Evolutionary conservation across 2,329 filamentous ascomycete species (phyloP).

Genomic region (Colletotrichum sojae): DNA sequence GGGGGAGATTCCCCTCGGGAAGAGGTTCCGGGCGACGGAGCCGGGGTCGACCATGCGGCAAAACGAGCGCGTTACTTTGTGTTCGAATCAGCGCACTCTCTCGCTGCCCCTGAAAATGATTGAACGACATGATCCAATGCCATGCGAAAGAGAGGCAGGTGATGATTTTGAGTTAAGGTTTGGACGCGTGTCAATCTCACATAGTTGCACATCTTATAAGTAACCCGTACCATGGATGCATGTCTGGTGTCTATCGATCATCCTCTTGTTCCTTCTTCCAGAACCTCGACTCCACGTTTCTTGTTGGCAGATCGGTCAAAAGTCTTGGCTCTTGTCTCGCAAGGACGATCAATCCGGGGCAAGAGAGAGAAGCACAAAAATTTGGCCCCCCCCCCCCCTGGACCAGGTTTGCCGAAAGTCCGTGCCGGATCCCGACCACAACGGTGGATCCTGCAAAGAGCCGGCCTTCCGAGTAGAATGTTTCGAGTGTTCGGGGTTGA

Average conservation of each 20-base stretch:
- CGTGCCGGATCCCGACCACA: no score
- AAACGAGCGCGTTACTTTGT: slow-evolving; percentile 24
- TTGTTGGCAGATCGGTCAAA: slow-evolving; percentile 12
- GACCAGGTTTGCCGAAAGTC: no score
- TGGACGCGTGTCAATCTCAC: not conserved
- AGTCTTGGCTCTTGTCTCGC: slow-evolving; percentile 28
- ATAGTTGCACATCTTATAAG: not conserved
- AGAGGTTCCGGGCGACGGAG: not conserved
- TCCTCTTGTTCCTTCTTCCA: not conserved
- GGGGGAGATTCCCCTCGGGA: slow-evolving; percentile 4
- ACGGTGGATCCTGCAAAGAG: no score
- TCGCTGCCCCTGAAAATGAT: not conserved
- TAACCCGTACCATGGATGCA: no score
- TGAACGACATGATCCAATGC: no score
- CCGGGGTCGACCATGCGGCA: not conserved
- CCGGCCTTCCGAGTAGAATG: no score
- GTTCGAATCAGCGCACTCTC: slow-evolving; percentile 19
- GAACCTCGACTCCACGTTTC: not conserved
- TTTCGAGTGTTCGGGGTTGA: no score
- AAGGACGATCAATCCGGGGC: slow-evolving; percentile 35
- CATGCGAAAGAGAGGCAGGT: no score
- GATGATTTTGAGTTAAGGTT: slow-evolving; percentile 6
- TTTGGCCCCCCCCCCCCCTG: no score
- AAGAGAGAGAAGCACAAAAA: no score
- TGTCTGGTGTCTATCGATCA: not conserved